Evolutionary conservation across 352 stramenopile species (phyloP).

Genomic region (Phytopythium aichiense): DNA sequence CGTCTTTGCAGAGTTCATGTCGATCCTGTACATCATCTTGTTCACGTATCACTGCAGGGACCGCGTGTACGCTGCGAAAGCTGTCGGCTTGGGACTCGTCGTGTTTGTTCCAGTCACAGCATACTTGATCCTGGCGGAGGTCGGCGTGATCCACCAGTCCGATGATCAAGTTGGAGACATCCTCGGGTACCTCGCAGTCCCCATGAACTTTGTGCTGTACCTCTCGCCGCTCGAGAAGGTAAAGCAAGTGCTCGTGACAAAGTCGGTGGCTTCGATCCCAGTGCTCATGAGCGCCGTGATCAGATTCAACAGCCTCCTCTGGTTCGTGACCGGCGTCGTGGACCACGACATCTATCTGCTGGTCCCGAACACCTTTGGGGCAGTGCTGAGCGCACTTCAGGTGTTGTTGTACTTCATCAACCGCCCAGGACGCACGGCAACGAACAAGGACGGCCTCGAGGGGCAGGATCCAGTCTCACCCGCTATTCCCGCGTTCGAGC

Average conservation of each 20-base stretch:
- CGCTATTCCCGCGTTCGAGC: background rate
- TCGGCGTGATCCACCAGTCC: conserved; percentile 6
- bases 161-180: conserved; percentile 14
- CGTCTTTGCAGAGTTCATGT: conserved; percentile 10
- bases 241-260: conserved; percentile 10
- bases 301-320: conserved; percentile 7
- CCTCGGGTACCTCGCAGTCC: conserved; percentile 12
- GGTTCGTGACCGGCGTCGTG: background rate
- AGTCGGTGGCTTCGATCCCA: conserved; percentile 1
- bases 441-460: conserved; percentile 1
- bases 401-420: conserved; percentile 32
- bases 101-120: conserved; percentile 12
- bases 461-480: background rate
- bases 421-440: conserved; percentile 1
- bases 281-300: conserved; percentile 1
- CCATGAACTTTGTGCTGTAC: conserved; percentile 15
- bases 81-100: conserved; percentile 8
- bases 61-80: conserved; percentile 12
- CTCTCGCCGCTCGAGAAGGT: conserved; percentile 14
- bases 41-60: conserved; percentile 18
- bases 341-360: conserved; percentile 7
- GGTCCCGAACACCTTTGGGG: conserved; percentile 11
- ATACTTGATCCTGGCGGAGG: conserved; percentile 7
- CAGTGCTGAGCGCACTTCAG: conserved; percentile 23
- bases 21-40: conserved; percentile 11